A percentile compares a stretch with the other conserved stretches of the same genome.
Evolutionary conservation across 2,329 filamentous ascomycete species (phyloP).

Genomic region (Colletotrichum sp.): DNA sequence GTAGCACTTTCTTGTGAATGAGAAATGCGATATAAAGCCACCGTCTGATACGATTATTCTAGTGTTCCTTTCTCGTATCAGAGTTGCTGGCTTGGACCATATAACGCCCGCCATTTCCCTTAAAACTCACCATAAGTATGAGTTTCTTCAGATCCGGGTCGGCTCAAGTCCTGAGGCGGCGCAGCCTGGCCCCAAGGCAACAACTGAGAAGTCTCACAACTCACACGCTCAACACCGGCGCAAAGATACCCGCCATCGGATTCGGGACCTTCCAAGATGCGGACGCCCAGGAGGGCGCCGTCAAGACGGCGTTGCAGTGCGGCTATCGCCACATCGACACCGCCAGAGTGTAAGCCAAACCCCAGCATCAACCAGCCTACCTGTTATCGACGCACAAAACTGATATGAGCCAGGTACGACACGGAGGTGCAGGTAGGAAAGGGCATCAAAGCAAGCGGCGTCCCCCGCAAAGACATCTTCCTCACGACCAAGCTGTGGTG

Average conservation of each 20-base stretch:
- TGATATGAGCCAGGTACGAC: background rate
- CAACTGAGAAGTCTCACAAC: background rate
- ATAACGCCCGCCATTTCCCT: fast-evolving
- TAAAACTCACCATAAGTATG: background rate
- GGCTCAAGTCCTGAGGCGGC: background rate
- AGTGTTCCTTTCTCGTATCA: background rate
- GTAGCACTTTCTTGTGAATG: background rate
- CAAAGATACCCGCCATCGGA: constrained; percentile 31
- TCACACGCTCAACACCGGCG: constrained; percentile 25
- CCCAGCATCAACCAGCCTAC: background rate
- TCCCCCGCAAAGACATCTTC: constrained; percentile 33
- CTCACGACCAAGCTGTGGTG: constrained; percentile 36
- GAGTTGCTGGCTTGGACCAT: background rate
- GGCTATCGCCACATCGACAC: constrained; percentile 42
- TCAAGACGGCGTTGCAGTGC: constrained; percentile 28
- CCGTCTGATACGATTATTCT: background rate
- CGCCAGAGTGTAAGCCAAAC: constrained; percentile 16
- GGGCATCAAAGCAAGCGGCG: constrained; percentile 26
- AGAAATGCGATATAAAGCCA: background rate
- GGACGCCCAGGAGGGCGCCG: constrained; percentile 29
- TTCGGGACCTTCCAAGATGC: constrained; percentile 35
- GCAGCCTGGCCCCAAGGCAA: background rate
- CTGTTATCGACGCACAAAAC: background rate
- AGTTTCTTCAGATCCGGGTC: background rate
- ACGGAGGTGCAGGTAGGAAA: constrained; percentile 25